A percentile compares a stretch with the other conserved stretches of the same genome.
Evolutionary conservation across 169 alveolate genomes (phyloP).

Genomic region (Eimeria praecox): DNA sequence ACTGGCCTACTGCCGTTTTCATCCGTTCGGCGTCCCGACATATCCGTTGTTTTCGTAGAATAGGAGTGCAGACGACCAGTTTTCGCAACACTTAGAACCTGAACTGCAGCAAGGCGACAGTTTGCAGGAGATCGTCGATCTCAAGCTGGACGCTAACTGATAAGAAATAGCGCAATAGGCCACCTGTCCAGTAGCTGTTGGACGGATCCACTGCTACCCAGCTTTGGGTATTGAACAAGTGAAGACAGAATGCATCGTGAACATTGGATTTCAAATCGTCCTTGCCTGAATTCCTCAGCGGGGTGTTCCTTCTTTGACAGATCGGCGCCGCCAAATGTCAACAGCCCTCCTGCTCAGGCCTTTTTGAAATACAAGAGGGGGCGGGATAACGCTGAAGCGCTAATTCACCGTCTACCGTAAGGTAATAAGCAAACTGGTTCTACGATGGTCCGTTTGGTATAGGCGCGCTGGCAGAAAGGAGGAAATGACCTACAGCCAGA

Average conservation of each 20-base stretch:
- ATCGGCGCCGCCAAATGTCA: slow-evolving; percentile 84
- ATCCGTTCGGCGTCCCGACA: background rate
- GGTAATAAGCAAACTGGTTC: slow-evolving; percentile 81
- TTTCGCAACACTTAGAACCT: slow-evolving; percentile 50
- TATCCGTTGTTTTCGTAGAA: background rate
- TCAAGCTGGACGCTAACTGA: background rate
- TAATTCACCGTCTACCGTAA: slow-evolving; percentile 70
- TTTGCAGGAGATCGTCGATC: background rate
- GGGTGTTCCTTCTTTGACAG: slow-evolving; percentile 71
- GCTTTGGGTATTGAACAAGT: slow-evolving; percentile 1
- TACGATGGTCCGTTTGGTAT: background rate
- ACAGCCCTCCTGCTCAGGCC: slow-evolving; percentile 63
- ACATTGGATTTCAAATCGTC: background rate
- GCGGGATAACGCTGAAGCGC: background rate
- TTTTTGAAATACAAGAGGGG: background rate
- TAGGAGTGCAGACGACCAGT: slow-evolving; percentile 20
- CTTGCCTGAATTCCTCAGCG: slow-evolving; percentile 79
- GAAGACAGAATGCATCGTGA: background rate
- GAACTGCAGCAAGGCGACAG: background rate
- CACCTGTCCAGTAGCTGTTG: slow-evolving; percentile 83
- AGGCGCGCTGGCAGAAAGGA: background rate
- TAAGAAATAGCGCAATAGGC: background rate
- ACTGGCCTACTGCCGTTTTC: slow-evolving; percentile 44
- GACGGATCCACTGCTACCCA: slow-evolving; percentile 84
- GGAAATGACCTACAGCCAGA: slow-evolving; percentile 68